phyloP scores from a whole-genome alignment of 2,329 filamentous ascomycete genomes.

The Metarhizium rileyi region DNA sequence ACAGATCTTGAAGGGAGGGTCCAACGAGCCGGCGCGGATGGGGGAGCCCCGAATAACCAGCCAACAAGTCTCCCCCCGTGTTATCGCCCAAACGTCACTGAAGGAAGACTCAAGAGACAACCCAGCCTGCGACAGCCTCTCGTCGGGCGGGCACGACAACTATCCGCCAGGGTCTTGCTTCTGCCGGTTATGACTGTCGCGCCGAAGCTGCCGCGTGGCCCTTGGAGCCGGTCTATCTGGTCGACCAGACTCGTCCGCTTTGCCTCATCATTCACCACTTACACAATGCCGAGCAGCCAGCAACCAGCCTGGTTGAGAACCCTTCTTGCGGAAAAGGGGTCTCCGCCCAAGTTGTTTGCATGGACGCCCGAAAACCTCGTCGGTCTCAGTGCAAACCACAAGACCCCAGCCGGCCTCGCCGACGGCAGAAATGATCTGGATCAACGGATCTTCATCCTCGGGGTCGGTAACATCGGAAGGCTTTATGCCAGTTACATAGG shows the following conservation, averaged over 20 bases:
- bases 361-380: conserved; percentile 25
- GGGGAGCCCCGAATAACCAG: background rate
- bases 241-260: background rate
- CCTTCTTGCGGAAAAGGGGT: conserved; percentile 15
- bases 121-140: background rate
- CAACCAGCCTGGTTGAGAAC: conserved; percentile 22
- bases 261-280: background rate
- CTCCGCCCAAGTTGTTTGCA: conserved; percentile 26
- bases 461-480: conserved; percentile 70
- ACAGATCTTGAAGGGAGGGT: background rate
- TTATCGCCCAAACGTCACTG: background rate
- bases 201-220: background rate
- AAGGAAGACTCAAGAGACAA: too few species aligned
- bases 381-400: background rate
- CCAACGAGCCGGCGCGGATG: background rate
- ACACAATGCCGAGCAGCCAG: background rate
- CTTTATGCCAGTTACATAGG: conserved; percentile 68
- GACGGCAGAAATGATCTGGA: conserved; percentile 10
- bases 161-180: too few species aligned
- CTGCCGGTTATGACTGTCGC: background rate
- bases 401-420: conserved; percentile 5
- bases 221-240: background rate
- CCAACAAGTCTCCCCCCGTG: background rate
- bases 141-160: too few species aligned
- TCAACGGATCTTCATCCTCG: conserved; percentile 64